These are phyloP conservation scores for Fusarium longipes DNA, from an alignment of 2,329 filamentous ascomycete species.

Conservation along the genomic window DNA sequence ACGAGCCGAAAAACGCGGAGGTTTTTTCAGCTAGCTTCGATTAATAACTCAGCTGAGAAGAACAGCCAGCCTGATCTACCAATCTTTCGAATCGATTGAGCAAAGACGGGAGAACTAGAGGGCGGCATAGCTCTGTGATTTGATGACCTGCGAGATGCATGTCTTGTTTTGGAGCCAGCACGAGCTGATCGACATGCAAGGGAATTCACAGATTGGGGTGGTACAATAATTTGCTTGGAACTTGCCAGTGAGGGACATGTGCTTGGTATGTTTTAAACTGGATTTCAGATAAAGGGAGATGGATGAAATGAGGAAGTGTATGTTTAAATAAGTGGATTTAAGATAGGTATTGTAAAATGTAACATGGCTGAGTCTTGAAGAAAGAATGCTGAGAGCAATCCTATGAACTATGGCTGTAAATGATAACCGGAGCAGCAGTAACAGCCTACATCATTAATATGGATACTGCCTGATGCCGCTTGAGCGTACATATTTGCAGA, in stretches of 20 bases:
- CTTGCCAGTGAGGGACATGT: neutral
- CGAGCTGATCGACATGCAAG: slow-evolving; percentile 36
- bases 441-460: no score
- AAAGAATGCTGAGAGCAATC: neutral
- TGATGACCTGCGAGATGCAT: slow-evolving; percentile 12
- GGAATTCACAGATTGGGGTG: slow-evolving; percentile 16
- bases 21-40: neutral
- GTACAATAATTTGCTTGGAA: slow-evolving; percentile 6
- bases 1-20: slow-evolving; percentile 2
- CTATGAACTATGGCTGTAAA: neutral
- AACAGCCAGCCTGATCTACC: neutral
- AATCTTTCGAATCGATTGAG: slow-evolving; percentile 1
- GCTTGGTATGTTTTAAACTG: slow-evolving; percentile 11
- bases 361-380: neutral
- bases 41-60: slow-evolving; percentile 18
- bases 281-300: neutral
- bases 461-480: no score
- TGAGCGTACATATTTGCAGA: neutral
- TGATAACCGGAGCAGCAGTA: no score
- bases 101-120: slow-evolving; percentile 7
- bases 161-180: slow-evolving; percentile 21
- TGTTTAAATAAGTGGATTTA: neutral
- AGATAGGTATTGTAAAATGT: neutral
- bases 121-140: slow-evolving; percentile 20
- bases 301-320: neutral